phyloP scores from a whole-genome alignment of 495 filamentous ascomycete genomes.

The Penicillium desertorum region DNA sequence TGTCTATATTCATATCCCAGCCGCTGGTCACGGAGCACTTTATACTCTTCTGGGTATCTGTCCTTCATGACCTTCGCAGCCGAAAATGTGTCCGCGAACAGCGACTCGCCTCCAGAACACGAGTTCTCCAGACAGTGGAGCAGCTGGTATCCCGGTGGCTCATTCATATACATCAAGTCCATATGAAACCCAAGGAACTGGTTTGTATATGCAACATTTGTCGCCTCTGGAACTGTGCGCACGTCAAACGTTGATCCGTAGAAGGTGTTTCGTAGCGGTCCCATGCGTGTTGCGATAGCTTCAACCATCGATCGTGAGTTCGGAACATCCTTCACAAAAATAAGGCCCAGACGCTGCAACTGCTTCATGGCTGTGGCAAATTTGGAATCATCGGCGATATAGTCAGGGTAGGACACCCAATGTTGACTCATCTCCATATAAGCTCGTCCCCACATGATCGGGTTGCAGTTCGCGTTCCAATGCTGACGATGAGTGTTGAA shows the following conservation, averaged over 20 bases:
- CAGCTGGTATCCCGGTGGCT: slow-evolving; percentile 77
- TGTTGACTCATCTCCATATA: slow-evolving; percentile 30
- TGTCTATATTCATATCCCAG: slow-evolving; percentile 69
- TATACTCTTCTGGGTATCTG: slow-evolving; percentile 24
- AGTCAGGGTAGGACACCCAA: slow-evolving; percentile 66
- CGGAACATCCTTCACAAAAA: slow-evolving; percentile 73
- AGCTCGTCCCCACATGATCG: slow-evolving; percentile 36
- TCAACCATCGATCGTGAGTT: slow-evolving; percentile 60
- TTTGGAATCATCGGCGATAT: slow-evolving; percentile 55
- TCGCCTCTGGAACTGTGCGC: slow-evolving; percentile 67
- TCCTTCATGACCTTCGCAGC: slow-evolving; percentile 54
- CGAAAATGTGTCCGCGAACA: slow-evolving; percentile 72
- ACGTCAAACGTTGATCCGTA: slow-evolving; percentile 93
- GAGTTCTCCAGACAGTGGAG: slow-evolving; percentile 82
- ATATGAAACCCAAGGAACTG: slow-evolving; percentile 81
- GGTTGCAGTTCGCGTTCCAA: not conserved
- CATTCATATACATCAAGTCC: slow-evolving; percentile 84
- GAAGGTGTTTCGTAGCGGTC: slow-evolving; percentile 75
- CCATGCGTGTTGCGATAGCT: slow-evolving; percentile 67
- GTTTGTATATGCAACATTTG: slow-evolving; percentile 89
- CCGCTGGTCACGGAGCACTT: slow-evolving; percentile 40
- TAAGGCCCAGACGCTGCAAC: slow-evolving; percentile 60
- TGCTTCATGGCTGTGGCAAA: slow-evolving; percentile 55
- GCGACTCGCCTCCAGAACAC: slow-evolving; percentile 71
- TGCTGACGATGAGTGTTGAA: slow-evolving; percentile 12